These are phyloP conservation scores for Colletotrichum gigasporum DNA, from an alignment of 2,329 filamentous ascomycete species.

Conservation along the genomic window DNA sequence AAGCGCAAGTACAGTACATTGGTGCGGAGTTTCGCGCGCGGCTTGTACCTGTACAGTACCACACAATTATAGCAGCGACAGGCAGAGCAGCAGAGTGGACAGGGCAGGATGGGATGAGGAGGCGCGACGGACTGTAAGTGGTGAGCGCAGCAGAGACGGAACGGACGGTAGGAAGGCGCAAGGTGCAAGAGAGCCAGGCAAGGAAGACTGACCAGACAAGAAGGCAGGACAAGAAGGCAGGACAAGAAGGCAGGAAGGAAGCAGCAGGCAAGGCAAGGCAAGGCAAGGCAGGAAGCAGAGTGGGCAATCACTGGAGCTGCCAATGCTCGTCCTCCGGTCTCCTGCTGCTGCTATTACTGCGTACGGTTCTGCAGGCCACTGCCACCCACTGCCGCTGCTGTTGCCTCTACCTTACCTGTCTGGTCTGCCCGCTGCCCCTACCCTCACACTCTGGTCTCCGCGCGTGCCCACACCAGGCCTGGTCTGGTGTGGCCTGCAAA, in stretches of 20 bases:
- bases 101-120: not conserved
- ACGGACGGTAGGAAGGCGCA: not conserved
- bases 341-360: not conserved
- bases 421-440: not conserved
- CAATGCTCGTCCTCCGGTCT: not conserved
- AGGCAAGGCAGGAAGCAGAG: not conserved
- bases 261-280: not conserved
- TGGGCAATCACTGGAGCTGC: not conserved
- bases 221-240: not conserved
- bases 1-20: constrained; percentile 46
- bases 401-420: not conserved
- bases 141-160: no score
- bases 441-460: not conserved
- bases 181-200: not conserved
- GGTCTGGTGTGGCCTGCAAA: constrained; percentile 7
- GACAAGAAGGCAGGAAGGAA: not conserved
- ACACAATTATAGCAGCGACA: constrained; percentile 34
- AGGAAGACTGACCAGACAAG: not conserved
- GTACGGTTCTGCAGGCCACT: not conserved
- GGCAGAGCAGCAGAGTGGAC: not conserved
- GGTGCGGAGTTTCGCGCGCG: constrained; percentile 40
- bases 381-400: not conserved
- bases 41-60: constrained; percentile 52
- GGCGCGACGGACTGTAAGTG: not conserved
- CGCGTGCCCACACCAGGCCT: constrained; percentile 11